Evolutionary conservation across 202 grass and related monocot genomes (phyloP), one percentile per base, ranked within the genome.

Genomic region (Brachypodium distachyon): DNA sequence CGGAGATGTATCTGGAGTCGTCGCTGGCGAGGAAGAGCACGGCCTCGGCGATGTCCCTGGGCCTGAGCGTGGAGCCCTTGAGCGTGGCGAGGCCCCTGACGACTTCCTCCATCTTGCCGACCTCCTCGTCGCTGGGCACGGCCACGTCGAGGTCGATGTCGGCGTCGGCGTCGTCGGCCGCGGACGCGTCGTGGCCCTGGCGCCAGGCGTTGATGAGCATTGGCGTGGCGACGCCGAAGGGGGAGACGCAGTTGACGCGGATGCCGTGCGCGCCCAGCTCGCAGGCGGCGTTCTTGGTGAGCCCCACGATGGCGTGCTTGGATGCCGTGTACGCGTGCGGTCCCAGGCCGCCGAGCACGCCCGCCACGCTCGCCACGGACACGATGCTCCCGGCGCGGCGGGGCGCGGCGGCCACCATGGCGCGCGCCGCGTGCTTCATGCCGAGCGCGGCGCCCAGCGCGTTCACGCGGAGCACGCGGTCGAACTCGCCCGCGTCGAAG

Each of bases 181-280:
- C 13, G 43, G 55, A 49, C 17, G 67, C 43, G 54, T 33, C 41
- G 62, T 82, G 86, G 23, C 86, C 86, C 73, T 93, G 92, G 33
- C 78, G 81, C 92, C 92, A 96, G 2, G 92, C 92, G 82, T 99
- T 89, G 57, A 99, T 93, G 67, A 99, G 83, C 96, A 99, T 99
- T 14, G 80, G 86, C 17, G 96, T 99, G 31, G 96, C 96, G 31
- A 99, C 96, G 19, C 96, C 96, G 74, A 99, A 99, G 17, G 96
- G 96, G 10, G 96, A 99, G 31, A 99, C 80, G 92, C 96, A 99
- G 77, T 99, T 99, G 28, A 99, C 90, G 1, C 92, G 92, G 56
- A 99, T 67, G 31, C 96, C 96, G 59, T 93, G 90, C 36, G 77
- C 75, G 16, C 96, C 96, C 5, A 99, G 96, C 90, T 99, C 96